Percentiles rank a stretch among this genome's conserved stretches.
Evolutionary conservation across 768 basidiomycete species (phyloP).

Genomic region (Gymnopilus dilepis): DNA sequence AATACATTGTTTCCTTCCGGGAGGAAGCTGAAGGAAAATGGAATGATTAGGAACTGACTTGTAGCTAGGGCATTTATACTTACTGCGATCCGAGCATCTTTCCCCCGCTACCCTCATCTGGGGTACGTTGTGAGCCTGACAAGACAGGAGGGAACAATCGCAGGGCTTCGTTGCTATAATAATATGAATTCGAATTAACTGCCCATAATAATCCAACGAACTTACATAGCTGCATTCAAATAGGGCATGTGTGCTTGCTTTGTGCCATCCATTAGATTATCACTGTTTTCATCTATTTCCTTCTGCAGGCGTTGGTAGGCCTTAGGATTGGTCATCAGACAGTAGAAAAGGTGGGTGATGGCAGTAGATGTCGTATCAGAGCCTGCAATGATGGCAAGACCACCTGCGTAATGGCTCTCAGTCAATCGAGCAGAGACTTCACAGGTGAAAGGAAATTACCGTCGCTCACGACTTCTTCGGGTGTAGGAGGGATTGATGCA

Average conservation of each 20-base stretch:
- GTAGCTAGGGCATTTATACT: neutral
- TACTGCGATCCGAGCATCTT: constrained; percentile 34
- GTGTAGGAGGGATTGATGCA: constrained; percentile 34
- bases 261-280: constrained; percentile 25
- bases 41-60: neutral
- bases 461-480: constrained; percentile 42
- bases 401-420: constrained; percentile 13
- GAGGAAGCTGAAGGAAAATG: constrained; percentile 28
- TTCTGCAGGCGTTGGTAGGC: constrained; percentile 32
- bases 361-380: constrained; percentile 37
- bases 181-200: neutral
- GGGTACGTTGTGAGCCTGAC: constrained; percentile 38
- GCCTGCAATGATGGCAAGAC: constrained; percentile 35
- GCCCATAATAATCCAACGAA: neutral
- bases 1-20: constrained; percentile 46
- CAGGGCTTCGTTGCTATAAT: constrained; percentile 39
- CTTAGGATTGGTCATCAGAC: constrained; percentile 32
- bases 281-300: constrained; percentile 32
- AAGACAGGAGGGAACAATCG: constrained; percentile 44
- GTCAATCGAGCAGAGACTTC: neutral
- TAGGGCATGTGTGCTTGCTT: constrained; percentile 35
- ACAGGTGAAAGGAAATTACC: constrained; percentile 27
- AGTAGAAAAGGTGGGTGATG: constrained; percentile 32
- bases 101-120: constrained; percentile 36
- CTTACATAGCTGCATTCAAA: constrained; percentile 41